phyloP scores from a whole-genome alignment of 257 asterid species.

The Cordia subcordata region DNA sequence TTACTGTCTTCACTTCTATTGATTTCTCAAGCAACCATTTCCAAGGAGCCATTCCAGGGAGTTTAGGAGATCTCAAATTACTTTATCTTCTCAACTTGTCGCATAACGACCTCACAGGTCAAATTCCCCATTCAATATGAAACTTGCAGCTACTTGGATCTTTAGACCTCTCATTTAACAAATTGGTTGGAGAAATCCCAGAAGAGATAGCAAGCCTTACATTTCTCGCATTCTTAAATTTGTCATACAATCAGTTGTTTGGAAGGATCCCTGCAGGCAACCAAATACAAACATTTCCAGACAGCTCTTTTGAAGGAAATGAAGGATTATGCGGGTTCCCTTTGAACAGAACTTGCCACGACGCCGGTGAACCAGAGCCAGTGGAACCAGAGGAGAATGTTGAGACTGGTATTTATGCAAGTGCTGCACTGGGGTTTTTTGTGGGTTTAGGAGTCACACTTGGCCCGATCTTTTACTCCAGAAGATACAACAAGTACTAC shows the following conservation, averaged over 20 bases:
- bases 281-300: constrained; percentile 28
- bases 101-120: constrained; percentile 28
- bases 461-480: constrained; percentile 9
- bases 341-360: constrained; percentile 8
- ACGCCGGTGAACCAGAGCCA: background rate
- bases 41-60: constrained; percentile 34
- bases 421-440: constrained; percentile 14
- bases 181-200: constrained; percentile 32
- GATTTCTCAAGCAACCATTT: constrained; percentile 51
- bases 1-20: constrained; percentile 34
- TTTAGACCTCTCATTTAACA: constrained; percentile 35
- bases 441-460: constrained; percentile 15
- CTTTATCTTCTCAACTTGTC: constrained; percentile 38
- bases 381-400: constrained; percentile 6
- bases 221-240: constrained; percentile 32
- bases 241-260: constrained; percentile 28
- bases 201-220: constrained; percentile 21
- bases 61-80: constrained; percentile 29
- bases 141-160: constrained; percentile 30
- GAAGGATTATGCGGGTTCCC: constrained; percentile 27
- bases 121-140: constrained; percentile 29
- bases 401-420: constrained; percentile 12
- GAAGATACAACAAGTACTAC: constrained; percentile 12
- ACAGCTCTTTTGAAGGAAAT: constrained; percentile 26
- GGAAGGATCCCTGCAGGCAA: constrained; percentile 34